Base-by-base conservation (phyloP, 139 green algal species). In the Gonium pectorale region DNA sequence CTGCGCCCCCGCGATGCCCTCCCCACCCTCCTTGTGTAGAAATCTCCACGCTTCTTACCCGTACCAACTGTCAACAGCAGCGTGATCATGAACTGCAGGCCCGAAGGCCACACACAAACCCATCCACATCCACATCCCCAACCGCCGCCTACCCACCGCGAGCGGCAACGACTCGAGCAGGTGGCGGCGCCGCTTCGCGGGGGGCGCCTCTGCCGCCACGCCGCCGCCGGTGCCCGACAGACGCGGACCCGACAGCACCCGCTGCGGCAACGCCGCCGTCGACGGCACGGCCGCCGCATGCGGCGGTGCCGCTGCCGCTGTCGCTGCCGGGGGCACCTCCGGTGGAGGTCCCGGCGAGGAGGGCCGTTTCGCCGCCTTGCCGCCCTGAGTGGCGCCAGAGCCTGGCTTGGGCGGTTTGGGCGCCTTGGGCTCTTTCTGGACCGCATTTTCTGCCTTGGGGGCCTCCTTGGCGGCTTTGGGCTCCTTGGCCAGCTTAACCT, bases 151-250 rank as follows among this genome's bases (percentile, higher is more conserved):
- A n/a, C 35, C 35, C 75, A 71, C 75, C 75, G 75, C 75, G 15
- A 82, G 75, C 11, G 75, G 40, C 41, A 71, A 7, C 29, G 41
- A 1, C 2, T 82, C 75, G 17, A 82, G 71, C 73, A 59, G 54
- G 26, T 81, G 60, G 17, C 62, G 60, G 13, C 29, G 41, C 40
- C 40, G 56, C 41, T 70, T 49, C 17, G 40, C 37, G 2, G 41
- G 38, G 17, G 22, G 37, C 19, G 52, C 6, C 24, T 2, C 49
- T 5, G 21, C 35, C 5, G 21, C 71, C 51, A 31, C 22, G 37
- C 40, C 19, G 17, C 40, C 15, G 49, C 17, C 40, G 33, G 22
- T 9, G 46, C 56, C n/a, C 22, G 5, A 24, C 5, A 9, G 29
- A 13, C 31, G 40, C 38, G 40, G 38, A 29, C 4, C 26, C 37